A percentile compares a stretch with the other conserved stretches of the same genome.
Conservation (phyloP, 78 protist genomes). For the Dictyostelium intermedium region DNA sequence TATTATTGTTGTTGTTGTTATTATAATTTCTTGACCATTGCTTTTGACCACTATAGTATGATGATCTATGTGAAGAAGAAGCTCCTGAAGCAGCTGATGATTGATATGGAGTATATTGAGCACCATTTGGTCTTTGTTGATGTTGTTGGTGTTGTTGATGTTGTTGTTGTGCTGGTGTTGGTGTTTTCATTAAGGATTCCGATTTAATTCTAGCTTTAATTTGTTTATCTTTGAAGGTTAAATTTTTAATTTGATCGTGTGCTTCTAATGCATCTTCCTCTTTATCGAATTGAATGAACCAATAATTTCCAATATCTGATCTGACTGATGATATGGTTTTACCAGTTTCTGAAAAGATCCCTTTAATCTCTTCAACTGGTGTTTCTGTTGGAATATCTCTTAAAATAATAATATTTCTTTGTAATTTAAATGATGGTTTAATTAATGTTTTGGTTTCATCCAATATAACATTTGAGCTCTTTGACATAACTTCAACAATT, state of each 20-base stretch:
- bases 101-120: background rate
- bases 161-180: background rate
- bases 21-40: background rate
- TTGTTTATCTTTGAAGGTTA: conserved; percentile 61
- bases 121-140: background rate
- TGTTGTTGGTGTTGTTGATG: background rate
- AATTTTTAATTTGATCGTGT: conserved; percentile 40
- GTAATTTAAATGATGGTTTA: conserved; percentile 54
- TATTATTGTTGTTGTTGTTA: background rate
- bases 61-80: background rate
- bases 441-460: conserved; percentile 52
- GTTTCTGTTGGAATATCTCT: conserved; percentile 56
- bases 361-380: conserved; percentile 61
- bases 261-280: conserved; percentile 64
- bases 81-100: background rate
- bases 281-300: conserved; percentile 74
- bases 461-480: conserved; percentile 10
- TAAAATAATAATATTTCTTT: conserved; percentile 54
- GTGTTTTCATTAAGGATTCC: conserved; percentile 53
- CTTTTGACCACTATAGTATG: background rate
- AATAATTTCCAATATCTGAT: conserved; percentile 54
- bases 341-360: conserved; percentile 20
- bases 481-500: conserved; percentile 60
- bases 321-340: background rate
- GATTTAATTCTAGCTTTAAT: conserved; percentile 76